phyloP scores from a whole-genome alignment of 352 stramenopile genomes.

The Phytopythium kandeliae region DNA sequence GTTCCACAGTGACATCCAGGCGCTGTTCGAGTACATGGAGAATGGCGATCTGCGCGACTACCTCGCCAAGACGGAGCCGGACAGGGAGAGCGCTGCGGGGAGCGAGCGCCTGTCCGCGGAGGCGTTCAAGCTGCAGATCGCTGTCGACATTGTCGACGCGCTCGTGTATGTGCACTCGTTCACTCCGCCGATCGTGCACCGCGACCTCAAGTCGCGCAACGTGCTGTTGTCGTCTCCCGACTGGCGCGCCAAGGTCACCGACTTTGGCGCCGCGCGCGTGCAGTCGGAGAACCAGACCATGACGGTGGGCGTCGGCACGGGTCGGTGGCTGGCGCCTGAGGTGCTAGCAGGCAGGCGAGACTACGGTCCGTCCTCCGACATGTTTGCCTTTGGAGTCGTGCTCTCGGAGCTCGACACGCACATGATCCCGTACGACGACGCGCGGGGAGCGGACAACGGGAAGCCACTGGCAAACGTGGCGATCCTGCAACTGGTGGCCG shows the following conservation, averaged over 20 bases:
- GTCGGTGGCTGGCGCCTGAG: conserved; percentile 56
- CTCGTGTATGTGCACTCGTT: conserved; percentile 41
- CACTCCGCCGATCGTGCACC: conserved; percentile 20
- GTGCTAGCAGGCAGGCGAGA: no score
- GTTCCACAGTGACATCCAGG: conserved; percentile 32
- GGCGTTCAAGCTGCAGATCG: conserved; percentile 25
- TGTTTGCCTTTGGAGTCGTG: conserved; percentile 55
- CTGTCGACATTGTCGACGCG: conserved; percentile 27
- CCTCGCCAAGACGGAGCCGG: conserved; percentile 11
- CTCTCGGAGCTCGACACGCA: conserved; percentile 56
- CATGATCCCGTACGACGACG: conserved; percentile 36
- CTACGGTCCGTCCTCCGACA: conserved; percentile 36
- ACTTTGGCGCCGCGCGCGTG: conserved; percentile 20
- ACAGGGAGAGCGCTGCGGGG: no score
- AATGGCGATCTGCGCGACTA: conserved; percentile 38
- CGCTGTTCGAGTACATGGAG: conserved; percentile 47
- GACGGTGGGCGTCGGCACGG: conserved; percentile 41
- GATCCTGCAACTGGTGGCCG: conserved; percentile 29
- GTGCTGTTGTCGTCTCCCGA: conserved; percentile 21
- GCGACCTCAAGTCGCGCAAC: conserved; percentile 31
- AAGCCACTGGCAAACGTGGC: conserved; percentile 28
- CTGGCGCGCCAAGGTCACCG: conserved; percentile 22
- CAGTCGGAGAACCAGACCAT: conserved; percentile 24
- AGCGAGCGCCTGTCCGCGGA: conserved; percentile 13
- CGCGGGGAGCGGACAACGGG: conserved; percentile 10